These are phyloP conservation scores for Sarocladiaceae sp. DNA, from an alignment of 2,329 filamentous ascomycete genomes.

Conservation along the genomic window DNA sequence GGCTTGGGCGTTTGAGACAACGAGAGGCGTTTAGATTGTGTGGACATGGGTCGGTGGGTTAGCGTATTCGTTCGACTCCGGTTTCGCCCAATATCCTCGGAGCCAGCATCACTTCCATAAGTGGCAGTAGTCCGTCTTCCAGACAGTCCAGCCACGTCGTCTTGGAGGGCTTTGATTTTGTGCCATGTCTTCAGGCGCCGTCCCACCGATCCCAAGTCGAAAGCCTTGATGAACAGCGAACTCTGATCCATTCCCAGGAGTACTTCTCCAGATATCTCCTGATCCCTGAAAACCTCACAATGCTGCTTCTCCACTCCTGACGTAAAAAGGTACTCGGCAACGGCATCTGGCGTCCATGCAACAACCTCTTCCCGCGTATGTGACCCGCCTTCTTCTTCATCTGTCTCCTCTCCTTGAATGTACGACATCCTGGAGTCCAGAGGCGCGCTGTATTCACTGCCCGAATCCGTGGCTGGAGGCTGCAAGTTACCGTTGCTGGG, in stretches of 20 bases:
- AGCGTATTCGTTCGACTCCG: slow-evolving; percentile 56
- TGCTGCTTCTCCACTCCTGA: slow-evolving; percentile 82
- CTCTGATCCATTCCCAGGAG: slow-evolving; percentile 92
- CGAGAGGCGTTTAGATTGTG: slow-evolving; percentile 45
- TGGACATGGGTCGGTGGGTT: slow-evolving; percentile 44
- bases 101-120: slow-evolving; percentile 55
- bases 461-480: slow-evolving; percentile 65
- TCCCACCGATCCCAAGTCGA: slow-evolving; percentile 88
- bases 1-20: slow-evolving; percentile 42
- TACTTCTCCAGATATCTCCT: slow-evolving; percentile 94
- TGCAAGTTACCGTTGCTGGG: slow-evolving; percentile 48
- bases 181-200: slow-evolving; percentile 92
- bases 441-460: slow-evolving; percentile 84
- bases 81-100: slow-evolving; percentile 45
- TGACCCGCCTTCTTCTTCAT: slow-evolving; percentile 80
- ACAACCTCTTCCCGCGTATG: slow-evolving; percentile 71
- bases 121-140: slow-evolving; percentile 51
- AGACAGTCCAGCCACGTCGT: slow-evolving; percentile 58
- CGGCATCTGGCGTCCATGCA: slow-evolving; percentile 73
- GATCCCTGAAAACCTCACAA: slow-evolving; percentile 90
- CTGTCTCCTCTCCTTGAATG: slow-evolving; percentile 90
- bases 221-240: slow-evolving; percentile 91
- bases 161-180: slow-evolving; percentile 87
- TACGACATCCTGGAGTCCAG: slow-evolving; percentile 77
- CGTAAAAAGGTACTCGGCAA: slow-evolving; percentile 85